Evolutionary conservation across 176 grass and related monocot genomes (phyloP), one percentile per base, ranked within the genome.

Genomic region (Oryza longistaminata): DNA sequence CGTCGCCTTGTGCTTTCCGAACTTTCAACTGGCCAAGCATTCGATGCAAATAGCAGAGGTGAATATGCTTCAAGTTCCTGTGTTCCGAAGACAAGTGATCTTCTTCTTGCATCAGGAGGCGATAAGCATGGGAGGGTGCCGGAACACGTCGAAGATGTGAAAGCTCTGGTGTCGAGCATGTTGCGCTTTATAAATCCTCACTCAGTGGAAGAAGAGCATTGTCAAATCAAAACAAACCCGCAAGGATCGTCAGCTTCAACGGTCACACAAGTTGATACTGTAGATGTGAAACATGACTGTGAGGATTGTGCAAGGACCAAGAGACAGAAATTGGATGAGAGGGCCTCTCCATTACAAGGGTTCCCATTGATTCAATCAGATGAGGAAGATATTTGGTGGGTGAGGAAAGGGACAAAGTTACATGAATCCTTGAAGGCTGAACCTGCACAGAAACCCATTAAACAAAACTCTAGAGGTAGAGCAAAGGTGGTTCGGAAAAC

Each of bases 351-450:
- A 80, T 78, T 90, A 45, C 92, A 95, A 82, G 91, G 72, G 7
- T 71, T 90, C 53, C 86, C 87, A 76, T 93, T 79, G 74, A 86
- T 84, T 87, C 82, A 91, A 68, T 93, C 91, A 71, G 93, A 96
- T 3, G 91, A 96, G 75, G 97, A 99, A 82, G 97, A 96, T 91
- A 94, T 84, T 85, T 99, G 97, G 97, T 99, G 97, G 97, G 73
- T 91, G 68, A 94, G 82, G 84, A 96, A 96, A 88, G 93, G 93
- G 48, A 75, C 86, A 9, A 91, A 96, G 67, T 78, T 93, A 44
- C 93, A 90, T 66, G 97, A 96, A 84, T 94, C 93, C 45, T 88
- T 94, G 40, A 99, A 91, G 80, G 71, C 73, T 82, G 93, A 96
- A 79, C 88, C 85, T 40, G 70, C 86, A 73, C 91, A 87, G 71